Percentiles rank a stretch among this genome's conserved stretches.
These are phyloP conservation scores for Saccharomyces paradoxus DNA, from an alignment of 805 yeast genomes.

Conservation along the genomic window DNA sequence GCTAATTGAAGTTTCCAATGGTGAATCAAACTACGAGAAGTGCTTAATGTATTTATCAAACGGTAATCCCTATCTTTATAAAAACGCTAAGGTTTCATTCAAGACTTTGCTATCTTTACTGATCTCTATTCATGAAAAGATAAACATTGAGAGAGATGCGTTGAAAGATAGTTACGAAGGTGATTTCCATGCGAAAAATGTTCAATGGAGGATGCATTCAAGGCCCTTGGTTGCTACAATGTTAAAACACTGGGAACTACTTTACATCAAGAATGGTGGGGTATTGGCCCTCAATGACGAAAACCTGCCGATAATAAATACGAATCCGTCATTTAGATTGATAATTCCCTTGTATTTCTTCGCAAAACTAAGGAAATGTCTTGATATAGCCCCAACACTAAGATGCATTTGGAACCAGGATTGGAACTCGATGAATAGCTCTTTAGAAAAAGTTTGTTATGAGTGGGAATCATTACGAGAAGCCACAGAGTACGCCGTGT, in stretches of 20 bases:
- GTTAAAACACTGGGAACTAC: slow-evolving; percentile 59
- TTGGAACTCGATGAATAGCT: slow-evolving; percentile 57
- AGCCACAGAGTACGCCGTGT: slow-evolving; percentile 48
- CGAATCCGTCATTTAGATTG: slow-evolving; percentile 50
- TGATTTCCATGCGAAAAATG: slow-evolving; percentile 37
- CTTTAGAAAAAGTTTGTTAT: slow-evolving; percentile 37
- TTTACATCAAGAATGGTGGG: slow-evolving; percentile 58
- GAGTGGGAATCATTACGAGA: slow-evolving; percentile 61
- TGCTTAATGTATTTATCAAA: slow-evolving; percentile 40
- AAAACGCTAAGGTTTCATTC: slow-evolving; percentile 27
- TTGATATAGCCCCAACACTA: slow-evolving; percentile 53
- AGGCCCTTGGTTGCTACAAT: slow-evolving; percentile 51
- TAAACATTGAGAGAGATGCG: slow-evolving; percentile 42
- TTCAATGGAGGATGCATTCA: slow-evolving; percentile 59
- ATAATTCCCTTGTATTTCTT: slow-evolving; percentile 58
- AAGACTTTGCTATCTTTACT: slow-evolving; percentile 45
- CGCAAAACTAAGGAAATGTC: slow-evolving; percentile 58
- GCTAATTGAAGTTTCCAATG: slow-evolving; percentile 50
- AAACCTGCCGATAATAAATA: slow-evolving; percentile 34
- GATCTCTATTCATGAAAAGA: slow-evolving; percentile 59
- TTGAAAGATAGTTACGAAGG: slow-evolving; percentile 30
- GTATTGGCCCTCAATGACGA: slow-evolving; percentile 43
- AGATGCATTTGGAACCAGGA: slow-evolving; percentile 54
- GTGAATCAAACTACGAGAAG: slow-evolving; percentile 38
- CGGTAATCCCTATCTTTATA: slow-evolving; percentile 31